Evolutionary conservation across 2,329 filamentous ascomycete species (phyloP), one percentile per base, ranked within the genome.

Genomic region (Ascochyta viciae-villosae): DNA sequence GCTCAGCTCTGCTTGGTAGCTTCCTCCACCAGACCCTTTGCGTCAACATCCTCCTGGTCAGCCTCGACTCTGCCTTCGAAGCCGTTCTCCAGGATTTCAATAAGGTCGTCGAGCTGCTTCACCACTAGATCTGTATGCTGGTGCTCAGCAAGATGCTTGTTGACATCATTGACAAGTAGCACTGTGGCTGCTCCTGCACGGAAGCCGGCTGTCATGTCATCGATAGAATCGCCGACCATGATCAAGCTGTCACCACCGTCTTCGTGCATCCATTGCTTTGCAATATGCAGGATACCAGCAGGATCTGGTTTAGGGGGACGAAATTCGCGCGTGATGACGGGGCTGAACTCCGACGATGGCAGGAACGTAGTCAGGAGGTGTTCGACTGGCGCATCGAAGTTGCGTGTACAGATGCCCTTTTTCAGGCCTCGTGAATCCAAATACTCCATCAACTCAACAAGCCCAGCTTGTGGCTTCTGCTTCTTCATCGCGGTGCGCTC

Each of bases 381-480:
- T 42, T 82, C 78, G 1, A 95, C 91, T 6, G 91, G 91, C 7
- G 85, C 80, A 67, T 74, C 91, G 70, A 97, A 98, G 79, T 99
- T 98, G 70, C 95, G 85, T 2, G 95, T 98, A 78, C 93, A 97
- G 61, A 98, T 92, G 15, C 86, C 94, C 76, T 96, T 95, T 64
- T 81, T 86, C 29, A 97, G 74, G 6, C 78, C 75, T 26, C 83
- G 83, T 6, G 77, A 70, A 68, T 95, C 88, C 16, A 98, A 86
- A 74, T 95, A 96, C 53, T 85, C 78, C 90, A 98, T 96, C 47
- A 99, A 82, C 26, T 82, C 76, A 1, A 83, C 77, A 3, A 98
- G 85, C 1, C 94, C 94, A 0, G 91, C 88, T 74, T 97, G 94
- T 3, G 94, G 88, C 31, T 86, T 81, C 76, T 98, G 95, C 10